Conservation (phyloP, 2,329 filamentous ascomycete genomes). For the Fusarium buharicum region DNA sequence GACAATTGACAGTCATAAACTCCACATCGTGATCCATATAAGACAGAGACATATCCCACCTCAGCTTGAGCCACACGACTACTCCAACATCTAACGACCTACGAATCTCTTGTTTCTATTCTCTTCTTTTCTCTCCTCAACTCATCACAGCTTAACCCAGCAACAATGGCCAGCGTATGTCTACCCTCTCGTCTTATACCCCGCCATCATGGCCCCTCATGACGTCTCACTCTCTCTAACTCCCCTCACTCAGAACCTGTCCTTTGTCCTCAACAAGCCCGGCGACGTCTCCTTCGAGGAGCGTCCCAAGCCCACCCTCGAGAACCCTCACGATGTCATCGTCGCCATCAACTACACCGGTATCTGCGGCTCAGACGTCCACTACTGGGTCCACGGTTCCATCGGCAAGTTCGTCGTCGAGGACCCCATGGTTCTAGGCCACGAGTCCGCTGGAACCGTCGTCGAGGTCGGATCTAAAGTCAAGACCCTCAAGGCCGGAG, state of each 20-base stretch:
- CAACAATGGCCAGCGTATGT: constrained; percentile 44
- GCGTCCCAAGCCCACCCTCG: constrained; percentile 75
- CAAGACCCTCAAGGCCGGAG: constrained; percentile 72
- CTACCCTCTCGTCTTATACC: constrained; percentile 4
- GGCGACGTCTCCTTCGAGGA: constrained; percentile 79
- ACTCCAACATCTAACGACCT: constrained; percentile 9
- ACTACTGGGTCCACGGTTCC: constrained; percentile 89
- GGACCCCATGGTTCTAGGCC: constrained; percentile 81
- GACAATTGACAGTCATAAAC: constrained; percentile 11
- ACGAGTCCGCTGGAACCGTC: constrained; percentile 77
- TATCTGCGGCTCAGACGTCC: constrained; percentile 87
- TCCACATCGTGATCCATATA: constrained; percentile 36
- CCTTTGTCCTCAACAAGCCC: constrained; percentile 83
- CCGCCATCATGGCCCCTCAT: constrained; percentile 34
- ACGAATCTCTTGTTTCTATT: constrained; percentile 1
- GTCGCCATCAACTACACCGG: constrained; percentile 86
- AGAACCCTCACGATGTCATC: constrained; percentile 77
- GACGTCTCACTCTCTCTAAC: constrained; percentile 21
- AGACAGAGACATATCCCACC: constrained; percentile 30
- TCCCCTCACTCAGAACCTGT: constrained; percentile 72
- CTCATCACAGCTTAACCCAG: constrained; percentile 3
- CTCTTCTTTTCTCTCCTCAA: background rate
- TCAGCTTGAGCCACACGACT: constrained; percentile 9
- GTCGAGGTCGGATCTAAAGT: constrained; percentile 75
- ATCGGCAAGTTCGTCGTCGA: constrained; percentile 88